These are phyloP conservation scores for Pholiota microspora DNA, from an alignment of 768 basidiomycete species.

Conservation along the genomic window DNA sequence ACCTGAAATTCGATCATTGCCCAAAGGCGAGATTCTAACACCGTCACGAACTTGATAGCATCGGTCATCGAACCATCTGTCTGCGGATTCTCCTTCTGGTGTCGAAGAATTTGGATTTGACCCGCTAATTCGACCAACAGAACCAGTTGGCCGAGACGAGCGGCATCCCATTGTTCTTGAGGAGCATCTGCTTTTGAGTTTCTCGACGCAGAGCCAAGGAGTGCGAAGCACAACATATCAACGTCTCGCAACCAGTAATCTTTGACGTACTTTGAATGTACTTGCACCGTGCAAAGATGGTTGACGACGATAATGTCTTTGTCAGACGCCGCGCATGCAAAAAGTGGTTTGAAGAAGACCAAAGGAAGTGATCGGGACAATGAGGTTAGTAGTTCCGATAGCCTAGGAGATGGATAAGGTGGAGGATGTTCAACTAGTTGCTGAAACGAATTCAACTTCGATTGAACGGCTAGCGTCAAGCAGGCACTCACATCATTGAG, in stretches of 20 bases:
- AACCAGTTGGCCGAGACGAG: conserved; percentile 61
- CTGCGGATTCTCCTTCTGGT: conserved; percentile 37
- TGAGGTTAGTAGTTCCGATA: conserved; percentile 50
- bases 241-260: conserved; percentile 68
- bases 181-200: conserved; percentile 21
- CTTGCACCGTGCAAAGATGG: conserved; percentile 53
- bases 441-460: conserved; percentile 26
- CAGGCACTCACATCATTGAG: conserved; percentile 46
- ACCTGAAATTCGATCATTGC: conserved; percentile 61
- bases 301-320: conserved; percentile 60
- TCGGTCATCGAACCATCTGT: conserved; percentile 21
- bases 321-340: conserved; percentile 62
- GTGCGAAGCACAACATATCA: conserved; percentile 72
- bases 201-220: conserved; percentile 54
- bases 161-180: conserved; percentile 39
- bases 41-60: conserved; percentile 44
- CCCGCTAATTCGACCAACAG: conserved; percentile 62
- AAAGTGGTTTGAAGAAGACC: conserved; percentile 71
- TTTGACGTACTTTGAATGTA: conserved; percentile 51
- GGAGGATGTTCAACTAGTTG: conserved; percentile 55
- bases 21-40: conserved; percentile 56
- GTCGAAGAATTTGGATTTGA: conserved; percentile 42
- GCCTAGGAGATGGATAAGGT: conserved; percentile 38
- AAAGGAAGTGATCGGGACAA: conserved; percentile 55
- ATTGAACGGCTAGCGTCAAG: not conserved